Conservation (phyloP, 2,329 filamentous ascomycete species). For the Lachnellula arida region DNA sequence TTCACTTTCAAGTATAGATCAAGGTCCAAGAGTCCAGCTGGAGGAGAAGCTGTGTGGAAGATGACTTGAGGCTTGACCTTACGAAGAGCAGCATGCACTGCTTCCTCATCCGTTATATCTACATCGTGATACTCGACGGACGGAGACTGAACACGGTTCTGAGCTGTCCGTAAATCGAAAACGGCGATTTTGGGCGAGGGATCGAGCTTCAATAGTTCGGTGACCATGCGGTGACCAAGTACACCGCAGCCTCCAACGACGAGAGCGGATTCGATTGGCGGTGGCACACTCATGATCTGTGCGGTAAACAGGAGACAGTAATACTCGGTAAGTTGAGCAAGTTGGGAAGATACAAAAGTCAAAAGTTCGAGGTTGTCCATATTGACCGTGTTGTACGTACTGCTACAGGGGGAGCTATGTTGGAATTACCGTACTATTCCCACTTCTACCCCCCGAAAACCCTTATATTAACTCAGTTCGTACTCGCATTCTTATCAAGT, state of each 20-base stretch:
- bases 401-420: too few species aligned
- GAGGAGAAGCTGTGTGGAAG: slow-evolving; percentile 44
- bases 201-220: slow-evolving; percentile 53
- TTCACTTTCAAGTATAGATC: slow-evolving; percentile 43
- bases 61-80: slow-evolving; percentile 40
- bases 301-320: not conserved
- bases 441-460: too few species aligned
- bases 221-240: slow-evolving; percentile 76
- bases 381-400: too few species aligned
- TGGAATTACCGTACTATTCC: too few species aligned
- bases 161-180: slow-evolving; percentile 63
- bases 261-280: slow-evolving; percentile 44
- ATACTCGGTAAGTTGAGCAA: not conserved
- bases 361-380: too few species aligned
- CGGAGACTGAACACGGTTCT: slow-evolving; percentile 50
- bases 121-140: slow-evolving; percentile 42
- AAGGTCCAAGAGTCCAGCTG: slow-evolving; percentile 35
- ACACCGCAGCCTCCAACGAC: slow-evolving; percentile 80
- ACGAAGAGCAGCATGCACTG: slow-evolving; percentile 37
- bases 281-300: not conserved
- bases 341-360: not conserved
- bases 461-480: too few species aligned
- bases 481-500: too few species aligned
- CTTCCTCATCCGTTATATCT: slow-evolving; percentile 42
- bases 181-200: slow-evolving; percentile 53